Evolutionary conservation across 768 basidiomycete species (phyloP).

Genomic region (Lentinula edodes): DNA sequence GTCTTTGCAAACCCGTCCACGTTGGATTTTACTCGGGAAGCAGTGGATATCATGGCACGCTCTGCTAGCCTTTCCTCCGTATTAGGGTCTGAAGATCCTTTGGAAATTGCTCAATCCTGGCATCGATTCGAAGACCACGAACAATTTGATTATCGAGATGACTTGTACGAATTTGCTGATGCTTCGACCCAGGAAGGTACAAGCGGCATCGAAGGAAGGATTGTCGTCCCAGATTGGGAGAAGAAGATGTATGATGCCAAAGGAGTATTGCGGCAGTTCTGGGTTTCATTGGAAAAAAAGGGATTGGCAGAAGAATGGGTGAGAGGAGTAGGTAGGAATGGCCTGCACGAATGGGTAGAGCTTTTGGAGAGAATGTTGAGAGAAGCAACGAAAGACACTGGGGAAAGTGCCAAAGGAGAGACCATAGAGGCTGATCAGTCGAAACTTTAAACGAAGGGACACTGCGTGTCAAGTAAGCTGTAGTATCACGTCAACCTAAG

Average conservation of each 20-base stretch:
- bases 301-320: conserved; percentile 61
- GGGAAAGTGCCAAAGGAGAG: neutral
- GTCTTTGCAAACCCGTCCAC: conserved; percentile 47
- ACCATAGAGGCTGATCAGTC: neutral
- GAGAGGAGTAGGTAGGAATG: conserved; percentile 53
- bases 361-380: conserved; percentile 28
- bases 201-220: conserved; percentile 13
- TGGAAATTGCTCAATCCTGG: conserved; percentile 50
- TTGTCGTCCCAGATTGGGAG: conserved; percentile 50
- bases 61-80: conserved; percentile 32
- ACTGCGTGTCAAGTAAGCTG: too few species aligned
- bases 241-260: conserved; percentile 48
- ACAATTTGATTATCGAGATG: conserved; percentile 67
- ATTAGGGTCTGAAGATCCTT: conserved; percentile 24
- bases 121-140: conserved; percentile 42
- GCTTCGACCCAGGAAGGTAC: conserved; percentile 18
- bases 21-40: conserved; percentile 45
- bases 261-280: conserved; percentile 42
- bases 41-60: conserved; percentile 41
- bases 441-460: neutral
- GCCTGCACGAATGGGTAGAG: conserved; percentile 57
- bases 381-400: neutral
- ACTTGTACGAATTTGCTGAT: conserved; percentile 44
- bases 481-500: too few species aligned
- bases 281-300: conserved; percentile 50